Base-by-base conservation (phyloP, 1,139 yeast species). In the Taphrina deformans region DNA sequence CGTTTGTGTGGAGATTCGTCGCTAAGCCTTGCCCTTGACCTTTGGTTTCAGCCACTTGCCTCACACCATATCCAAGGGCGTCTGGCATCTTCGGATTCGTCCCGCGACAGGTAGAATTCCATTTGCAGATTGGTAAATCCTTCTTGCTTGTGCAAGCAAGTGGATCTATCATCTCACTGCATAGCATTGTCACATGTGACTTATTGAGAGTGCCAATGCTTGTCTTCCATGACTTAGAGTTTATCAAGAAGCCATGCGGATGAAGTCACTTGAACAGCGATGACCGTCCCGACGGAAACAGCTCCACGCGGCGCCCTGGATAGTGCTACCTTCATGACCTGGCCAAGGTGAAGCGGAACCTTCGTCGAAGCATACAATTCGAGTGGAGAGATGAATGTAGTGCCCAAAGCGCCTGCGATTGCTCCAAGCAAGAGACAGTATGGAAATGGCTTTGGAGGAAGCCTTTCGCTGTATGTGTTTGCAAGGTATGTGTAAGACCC, bases 401-500 rank as follows among this genome's bases (percentile, higher is more conserved):
- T 50, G 12, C 58, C 58, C 12, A 53, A 40, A 12, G 48, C 58
- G 24, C 58, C 58, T 7, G 58, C 58, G 6, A 53, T 2, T 3
- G 58, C 58, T 5, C 58, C 58, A 2, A 53, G 33, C 16, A 53
- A n/a, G 6, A 35, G 24, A 41, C 58, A 53, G 26, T 38, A 53
- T 6, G 46, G 24, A 14, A 53, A 53, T 23, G 58, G 58, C 21
- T 14, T 21, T 18, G 58, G 58, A 23, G 58, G 58, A 1, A 53
- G 48, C 21, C 23, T 53, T 18, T 35, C 48, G 18, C 58, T 53
- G 35, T 21, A 53, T 10, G 48, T 53, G 38, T 53, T 53, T 31
- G 58, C 58, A 16, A 53, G 58, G 24, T 53, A 53, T 23, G 58
- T 53, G 33, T 53, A 53, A 7, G 58, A 38, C 12, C 58, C 58